Evolutionary conservation across 2,329 filamentous ascomycete genomes (phyloP).

Genomic region (Raffaelea ambrosiae): DNA sequence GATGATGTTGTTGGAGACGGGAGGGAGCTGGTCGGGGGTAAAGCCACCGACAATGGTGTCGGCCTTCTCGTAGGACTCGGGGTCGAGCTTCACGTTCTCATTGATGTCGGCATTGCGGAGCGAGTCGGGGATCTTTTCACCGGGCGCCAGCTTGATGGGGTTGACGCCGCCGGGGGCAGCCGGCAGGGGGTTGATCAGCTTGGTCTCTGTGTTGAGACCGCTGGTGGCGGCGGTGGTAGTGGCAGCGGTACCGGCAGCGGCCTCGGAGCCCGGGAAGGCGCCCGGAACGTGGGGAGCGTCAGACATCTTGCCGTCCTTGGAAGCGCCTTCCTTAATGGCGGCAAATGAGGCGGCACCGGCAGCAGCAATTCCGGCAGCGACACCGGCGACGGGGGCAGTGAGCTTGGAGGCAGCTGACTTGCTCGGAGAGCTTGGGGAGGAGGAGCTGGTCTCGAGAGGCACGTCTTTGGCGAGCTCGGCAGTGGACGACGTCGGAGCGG

Average conservation of each 20-base stretch:
- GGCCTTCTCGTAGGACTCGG: constrained; percentile 78
- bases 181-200: constrained; percentile 49
- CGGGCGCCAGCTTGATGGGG: constrained; percentile 69
- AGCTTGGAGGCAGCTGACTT: not conserved
- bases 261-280: not conserved
- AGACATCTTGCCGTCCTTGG: not conserved
- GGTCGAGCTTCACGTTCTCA: constrained; percentile 66
- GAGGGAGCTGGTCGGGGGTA: constrained; percentile 39
- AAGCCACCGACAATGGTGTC: constrained; percentile 48
- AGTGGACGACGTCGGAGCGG: constrained; percentile 62
- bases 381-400: constrained; percentile 4
- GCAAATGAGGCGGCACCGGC: constrained; percentile 3
- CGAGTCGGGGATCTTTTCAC: constrained; percentile 69
- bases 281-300: constrained; percentile 1
- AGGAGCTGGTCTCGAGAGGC: constrained; percentile 41
- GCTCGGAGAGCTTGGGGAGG: not conserved
- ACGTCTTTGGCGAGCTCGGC: constrained; percentile 56
- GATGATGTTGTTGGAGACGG: constrained; percentile 56
- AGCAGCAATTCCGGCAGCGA: constrained; percentile 4
- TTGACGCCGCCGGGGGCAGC: constrained; percentile 61
- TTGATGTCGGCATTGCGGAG: constrained; percentile 61
- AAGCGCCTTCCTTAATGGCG: not conserved
- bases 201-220: constrained; percentile 43
- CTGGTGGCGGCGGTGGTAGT: constrained; percentile 30
- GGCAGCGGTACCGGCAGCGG: not conserved